Evolutionary conservation across 2,329 filamentous ascomycete genomes (phyloP), one percentile per base, ranked within the genome.

Genomic region (Bipolaris cookei): DNA sequence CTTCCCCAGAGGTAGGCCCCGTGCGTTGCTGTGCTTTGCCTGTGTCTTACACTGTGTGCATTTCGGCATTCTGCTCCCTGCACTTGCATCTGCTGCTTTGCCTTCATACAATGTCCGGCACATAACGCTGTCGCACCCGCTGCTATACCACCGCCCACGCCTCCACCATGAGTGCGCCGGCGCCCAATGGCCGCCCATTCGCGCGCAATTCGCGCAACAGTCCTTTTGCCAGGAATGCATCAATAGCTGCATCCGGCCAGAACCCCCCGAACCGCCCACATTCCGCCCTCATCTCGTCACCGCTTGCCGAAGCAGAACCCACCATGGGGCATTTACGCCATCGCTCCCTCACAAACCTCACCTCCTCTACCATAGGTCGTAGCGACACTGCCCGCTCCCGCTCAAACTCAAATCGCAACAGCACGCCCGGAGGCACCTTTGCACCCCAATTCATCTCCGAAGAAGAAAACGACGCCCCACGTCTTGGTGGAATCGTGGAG

Each of bases 391-490:
- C 62, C 35, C 73, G 75, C 8, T 48, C 71, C 46, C 80, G 84
- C 30, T 83, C 86, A 45, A 85, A 88, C 64, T 95, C 92, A 4
- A 84, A 85, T 34, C 80, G 84, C 63, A 87, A 84, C 57, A 85
- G 82, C 67, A 84, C 84, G 2, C 83, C 86, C 6, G 91, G 90
- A 0, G 90, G 86, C 63, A 99, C 95, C 1, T 99, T 99, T 80
- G 94, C 95, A 34, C 95, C 94, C 2, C 91, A 92, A 8, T 99
- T 99, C 77, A 98, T 99, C 79, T 86, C 88, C 0, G 92, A 96
- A 63, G 91, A 93, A 63, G 81, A 90, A 76, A 84, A 87, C 65
- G 81, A 82, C 49, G 80, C 79, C 1, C 80, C 81, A 28, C 83
- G 86, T 58, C 81, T 87, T 28, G 80, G 83, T 18, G 90, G 91